Conservation (phyloP, 495 filamentous ascomycete genomes). For the Xylaria scruposa region DNA sequence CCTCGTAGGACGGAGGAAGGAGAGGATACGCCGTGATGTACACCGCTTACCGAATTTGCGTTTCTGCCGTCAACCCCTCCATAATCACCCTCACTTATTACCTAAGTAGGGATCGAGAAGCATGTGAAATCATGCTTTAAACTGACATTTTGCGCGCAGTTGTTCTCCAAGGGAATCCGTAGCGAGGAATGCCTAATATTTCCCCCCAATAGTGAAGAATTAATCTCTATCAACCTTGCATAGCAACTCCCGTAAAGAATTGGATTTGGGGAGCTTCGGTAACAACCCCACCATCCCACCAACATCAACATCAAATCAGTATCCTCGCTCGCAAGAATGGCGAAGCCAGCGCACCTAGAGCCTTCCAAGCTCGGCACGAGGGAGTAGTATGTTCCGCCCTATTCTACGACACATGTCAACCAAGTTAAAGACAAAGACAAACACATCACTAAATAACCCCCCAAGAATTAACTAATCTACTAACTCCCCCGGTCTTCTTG, state of each 20-base stretch:
- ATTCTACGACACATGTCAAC: too few relatives aligned
- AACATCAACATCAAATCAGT: too few relatives aligned
- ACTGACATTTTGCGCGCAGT: background rate
- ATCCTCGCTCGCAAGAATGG: too few relatives aligned
- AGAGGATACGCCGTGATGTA: background rate
- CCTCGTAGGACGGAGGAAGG: background rate
- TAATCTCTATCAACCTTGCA: background rate
- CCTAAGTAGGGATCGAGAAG: background rate
- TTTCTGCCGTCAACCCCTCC: constrained; percentile 21
- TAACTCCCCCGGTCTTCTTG: background rate
- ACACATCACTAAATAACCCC: too few relatives aligned
- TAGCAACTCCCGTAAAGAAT: background rate
- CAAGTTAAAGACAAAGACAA: too few relatives aligned
- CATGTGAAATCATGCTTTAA: constrained; percentile 7
- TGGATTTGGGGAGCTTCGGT: background rate
- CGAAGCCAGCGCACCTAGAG: constrained; percentile 57
- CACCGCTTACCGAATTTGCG: constrained; percentile 26
- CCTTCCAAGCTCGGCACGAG: constrained; percentile 72
- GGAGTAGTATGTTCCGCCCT: constrained; percentile 62
- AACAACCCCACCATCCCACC: constrained; percentile 9
- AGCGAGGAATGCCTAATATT: background rate
- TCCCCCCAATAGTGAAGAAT: background rate
- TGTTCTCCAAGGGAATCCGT: background rate
- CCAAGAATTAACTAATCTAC: background rate
- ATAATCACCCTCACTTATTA: background rate